Base-by-base conservation (phyloP, 441 rosid genomes). In the Erodium chrysanthum region DNA sequence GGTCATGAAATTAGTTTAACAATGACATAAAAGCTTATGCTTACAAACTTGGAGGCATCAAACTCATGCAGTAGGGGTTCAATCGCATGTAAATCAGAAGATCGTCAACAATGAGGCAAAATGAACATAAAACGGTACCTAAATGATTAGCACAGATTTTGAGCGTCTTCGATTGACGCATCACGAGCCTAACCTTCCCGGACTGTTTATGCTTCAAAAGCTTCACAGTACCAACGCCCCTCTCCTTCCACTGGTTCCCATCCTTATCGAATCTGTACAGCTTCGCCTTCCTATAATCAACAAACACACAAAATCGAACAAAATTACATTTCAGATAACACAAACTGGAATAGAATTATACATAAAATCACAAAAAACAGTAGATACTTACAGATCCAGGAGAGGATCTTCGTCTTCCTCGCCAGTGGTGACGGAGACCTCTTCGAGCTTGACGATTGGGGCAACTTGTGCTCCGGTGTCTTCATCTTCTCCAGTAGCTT, bases 151-250 rank as follows among this genome's bases (percentile, higher is more conserved):
- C 76, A 68, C 65, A 73, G 59, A 63, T 73, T 65, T 48, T 68
- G 72, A 40, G 60, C 22, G 76, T 73, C 48, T 73, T 73, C 25
- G 76, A 68, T n/a, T 73, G 76, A 10, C 76, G 66, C 76, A 73
- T 73, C 61, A 73, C 76, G 7, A 73, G 72, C 60, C 76, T 61
- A 42, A 73, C 76, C 68, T 73, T 73, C 27, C 68, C 66, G 3
- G 72, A 62, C 35, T 68, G 63, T 66, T 73, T 73, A 54, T 73
- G 72, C 61, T 73, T 73, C 72, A 73, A 58, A 7, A 73, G 37
- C 69, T 73, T 54, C 25, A 54, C 60, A 20, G 60, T 54, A 18
- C 60, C 60, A 17, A 12, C 60, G 7, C 60, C 60, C 18, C 60
- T 54, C 60, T 54, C 60, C 60, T 54, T 54, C 60, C 25, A 54